Base-by-base conservation (phyloP, 2,329 filamentous ascomycete genomes). In the Apiospora malaysiana region DNA sequence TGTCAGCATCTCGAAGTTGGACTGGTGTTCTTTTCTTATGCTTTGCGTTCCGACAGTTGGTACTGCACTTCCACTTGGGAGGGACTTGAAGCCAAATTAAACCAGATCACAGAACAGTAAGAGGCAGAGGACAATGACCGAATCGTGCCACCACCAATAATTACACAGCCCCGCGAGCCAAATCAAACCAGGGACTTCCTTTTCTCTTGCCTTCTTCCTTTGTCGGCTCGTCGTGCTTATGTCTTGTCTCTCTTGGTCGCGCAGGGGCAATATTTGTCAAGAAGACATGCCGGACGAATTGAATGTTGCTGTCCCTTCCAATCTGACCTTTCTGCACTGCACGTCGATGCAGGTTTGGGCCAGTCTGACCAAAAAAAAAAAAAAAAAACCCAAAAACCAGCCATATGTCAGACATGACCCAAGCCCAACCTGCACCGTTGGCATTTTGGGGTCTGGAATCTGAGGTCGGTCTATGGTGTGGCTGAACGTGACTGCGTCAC, bases 1-100 rank as follows among this genome's bases (percentile, higher is more conserved):
- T 66, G 75, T 78, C 69, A 77, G 77, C 74, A 78, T 68, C 40
- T 32, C 23, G 56, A 63, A 40, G 56, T 63, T 40, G 32, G 10
- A 5, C 6, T 40, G 18, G 32, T 40, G 3, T 40, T 63, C 2
- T 40, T n/a, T 40, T n/a, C 32, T 63, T 63, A 25, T 8, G 51
- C 6, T 37, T 59, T 59, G 25, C 51, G 18, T 21, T 21, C 25
- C 51, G 32, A 32, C n/a, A n/a, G 16, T 27, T 51, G 23, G 23
- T 6, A 51, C 23, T 25, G 25, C 23, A 23, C 49, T 51, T 51
- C 23, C 49, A 18, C 49, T 51, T 56, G 49, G 49, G 21, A 25
- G 49, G 46, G 49, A 25, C 25, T 25, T 25, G 14, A 37, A 18
- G 27, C 27, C 51, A 32, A 59, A 32, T 59, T 59, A 37, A 37